Evolutionary conservation across 1,284 basidiomycete species (phyloP), one percentile per base, ranked within the genome.

Genomic region (Cutaneotrichosporon cutaneum): DNA sequence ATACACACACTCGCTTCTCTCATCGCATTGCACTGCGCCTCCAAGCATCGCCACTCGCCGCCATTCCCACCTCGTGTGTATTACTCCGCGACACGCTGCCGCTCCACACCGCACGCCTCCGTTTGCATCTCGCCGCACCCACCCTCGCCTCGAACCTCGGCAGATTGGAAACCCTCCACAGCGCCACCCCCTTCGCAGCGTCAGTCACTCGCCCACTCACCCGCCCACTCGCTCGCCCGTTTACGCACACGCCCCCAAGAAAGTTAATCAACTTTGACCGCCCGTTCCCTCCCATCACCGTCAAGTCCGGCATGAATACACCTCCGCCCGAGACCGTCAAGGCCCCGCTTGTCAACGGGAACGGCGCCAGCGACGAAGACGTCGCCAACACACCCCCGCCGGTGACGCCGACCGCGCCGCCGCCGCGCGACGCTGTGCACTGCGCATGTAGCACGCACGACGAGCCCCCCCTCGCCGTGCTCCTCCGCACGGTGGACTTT

Each of bases 401-500:
- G 4, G 4, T 45, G 16, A 55, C 54, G 16, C 58, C 60, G 24
- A 60, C 62, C 30, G 56, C 56, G 39, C 58, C 62, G 21, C 55
- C 53, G 3, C 55, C 58, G n/a, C 56, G 56, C 44, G 47, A 58
- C 42, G 47, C 36, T 13, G 52, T 54, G 24, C 52, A 66, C 47
- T 61, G 52, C 59, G 27, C 56, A 4, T 58, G 57, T 14, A 50
- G 51, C 45, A 52, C 47, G 21, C 45, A 59, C 44, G 57, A 63
- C 26, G 62, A 68, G 55, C 32, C 52, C 9, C 65, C 68, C 30
- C 54, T 70, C 4, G 61, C 56, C 7, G 57, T 72, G 2, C 62
- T 80, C 35, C 59, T 80, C 55, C 63, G 70, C 52, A 80, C 78
- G 13, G 62, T 77, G 3, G 75, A 78, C 60, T 80, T 80, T 64